A percentile compares a stretch with the other conserved stretches of the same genome.
Conservation (phyloP, 148 eudicot genomes). For the Cornus kousa region DNA sequence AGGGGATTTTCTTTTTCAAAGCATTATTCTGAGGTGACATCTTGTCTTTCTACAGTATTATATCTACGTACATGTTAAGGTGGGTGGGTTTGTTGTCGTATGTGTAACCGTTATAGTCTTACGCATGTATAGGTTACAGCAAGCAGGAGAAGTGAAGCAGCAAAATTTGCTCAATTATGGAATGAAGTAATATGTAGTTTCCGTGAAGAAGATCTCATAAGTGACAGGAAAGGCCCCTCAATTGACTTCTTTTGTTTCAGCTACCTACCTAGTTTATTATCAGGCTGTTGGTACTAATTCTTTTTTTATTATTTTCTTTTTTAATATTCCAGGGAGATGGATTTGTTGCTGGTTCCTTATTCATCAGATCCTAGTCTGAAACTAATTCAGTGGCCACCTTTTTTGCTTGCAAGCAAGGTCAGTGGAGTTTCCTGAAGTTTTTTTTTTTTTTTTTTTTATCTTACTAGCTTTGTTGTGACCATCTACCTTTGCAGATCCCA, state of each 20-base stretch:
- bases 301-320: constrained; percentile 8
- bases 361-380: constrained; percentile 82
- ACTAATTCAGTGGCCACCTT: constrained; percentile 95
- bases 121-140: constrained; percentile 50
- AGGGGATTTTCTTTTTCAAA: constrained; percentile 64
- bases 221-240: constrained; percentile 65
- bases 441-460: neutral
- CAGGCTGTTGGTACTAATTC: constrained; percentile 16
- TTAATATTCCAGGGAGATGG: constrained; percentile 80
- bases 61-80: neutral
- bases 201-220: constrained; percentile 74
- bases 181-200: constrained; percentile 72
- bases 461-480: constrained; percentile 5
- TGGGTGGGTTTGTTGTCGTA: no score
- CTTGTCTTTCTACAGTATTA: neutral
- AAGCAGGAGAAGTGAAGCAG: constrained; percentile 74
- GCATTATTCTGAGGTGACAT: constrained; percentile 61
- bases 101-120: neutral
- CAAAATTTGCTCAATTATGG: constrained; percentile 85
- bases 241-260: constrained; percentile 8
- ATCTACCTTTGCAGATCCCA: constrained; percentile 52
- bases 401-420: constrained; percentile 88
- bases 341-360: constrained; percentile 79
- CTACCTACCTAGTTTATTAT: neutral
- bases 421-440: constrained; percentile 11